Percentiles rank a stretch among this genome's conserved stretches.
Conservation (phyloP, 2,329 filamentous ascomycete species). For the Aspergillus brunneoviolaceus region DNA sequence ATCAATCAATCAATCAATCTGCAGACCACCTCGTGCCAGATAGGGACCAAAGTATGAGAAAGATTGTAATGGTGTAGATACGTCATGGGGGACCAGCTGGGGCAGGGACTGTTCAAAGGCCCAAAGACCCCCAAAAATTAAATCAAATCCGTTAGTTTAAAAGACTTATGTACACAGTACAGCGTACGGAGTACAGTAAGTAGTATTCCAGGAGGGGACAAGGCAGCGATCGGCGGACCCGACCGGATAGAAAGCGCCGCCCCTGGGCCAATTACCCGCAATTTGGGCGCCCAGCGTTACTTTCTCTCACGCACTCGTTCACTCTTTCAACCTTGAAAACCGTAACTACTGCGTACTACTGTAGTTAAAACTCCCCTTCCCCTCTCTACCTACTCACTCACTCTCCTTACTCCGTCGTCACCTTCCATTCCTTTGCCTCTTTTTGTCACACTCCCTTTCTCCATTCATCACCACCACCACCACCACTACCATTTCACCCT, state of each 20-base stretch:
- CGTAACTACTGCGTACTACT: too few relatives aligned
- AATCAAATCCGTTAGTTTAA: too few relatives aligned
- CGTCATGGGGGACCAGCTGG: slow-evolving; percentile 1
- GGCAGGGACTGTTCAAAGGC: too few relatives aligned
- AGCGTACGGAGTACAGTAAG: background rate
- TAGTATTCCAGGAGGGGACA: slow-evolving; percentile 8
- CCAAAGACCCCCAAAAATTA: too few relatives aligned
- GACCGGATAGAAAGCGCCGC: slow-evolving; percentile 19
- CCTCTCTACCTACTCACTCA: slow-evolving; percentile 3
- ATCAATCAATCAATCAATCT: background rate
- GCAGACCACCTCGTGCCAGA: background rate
- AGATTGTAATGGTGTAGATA: background rate
- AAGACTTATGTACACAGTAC: background rate
- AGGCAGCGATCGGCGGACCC: slow-evolving; percentile 24
- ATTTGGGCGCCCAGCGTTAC: slow-evolving; percentile 12
- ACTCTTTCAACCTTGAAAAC: too few relatives aligned
- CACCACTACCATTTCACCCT: background rate
- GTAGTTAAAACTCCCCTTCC: slow-evolving; percentile 12
- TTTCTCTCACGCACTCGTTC: background rate
- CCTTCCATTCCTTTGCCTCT: slow-evolving; percentile 18
- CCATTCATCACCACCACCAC: slow-evolving; percentile 2
- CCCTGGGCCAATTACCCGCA: slow-evolving; percentile 16
- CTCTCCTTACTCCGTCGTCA: slow-evolving; percentile 3
- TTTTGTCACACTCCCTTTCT: slow-evolving; percentile 8
- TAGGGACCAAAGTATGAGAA: background rate